Evolutionary conservation across 345 rosid species (phyloP), one percentile per base, ranked within the genome.

Genomic region (Eucalyptus marginata): DNA sequence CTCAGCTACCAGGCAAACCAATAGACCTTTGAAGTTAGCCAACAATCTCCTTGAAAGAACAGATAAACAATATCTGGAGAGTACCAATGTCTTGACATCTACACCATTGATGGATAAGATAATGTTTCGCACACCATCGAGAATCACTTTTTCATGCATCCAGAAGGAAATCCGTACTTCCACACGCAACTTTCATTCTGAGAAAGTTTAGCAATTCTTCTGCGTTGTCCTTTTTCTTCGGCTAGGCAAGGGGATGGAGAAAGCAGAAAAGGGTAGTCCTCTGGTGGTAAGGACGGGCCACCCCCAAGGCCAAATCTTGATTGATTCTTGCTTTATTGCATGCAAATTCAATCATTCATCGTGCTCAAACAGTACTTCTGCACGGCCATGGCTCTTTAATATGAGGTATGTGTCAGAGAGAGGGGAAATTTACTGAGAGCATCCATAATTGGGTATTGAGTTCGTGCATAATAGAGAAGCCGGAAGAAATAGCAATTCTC

Each of bases 381-480:
- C 44, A 36, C 4, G 8, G 83, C 47, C 46, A 36, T 2, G 47
- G 47, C 83, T 36, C 31, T 59, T 17, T 22, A 52, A 52, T 52
- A 52, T 52, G 15, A 76, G 83, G 27, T 36, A 1, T 76, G 24
- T 17, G 44, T 68, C 80, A 25, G 24, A 88, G 44, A 22, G 17
- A 13, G 33, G 36, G 68, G 27, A 31, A 88, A 59, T 62, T 83
- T 88, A 96, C 99, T 96, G 80, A 95, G 95, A 93, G 96, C 98
- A 40, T 98, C 99, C 98, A 97, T 96, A 52, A 97, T 97, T 16
- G 99, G 98, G 93, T 95, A 97, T 86, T 96, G 98, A 88, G 98
- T 96, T 88, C 99, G 98, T 7, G 95, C 96, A n/a, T 96, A 97
- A 88, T 96, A 96, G 56, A 97, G 99, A 91, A 97, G 98, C 90